phyloP scores from a whole-genome alignment of 257 asterid species.

The Capsicum pubescens region DNA sequence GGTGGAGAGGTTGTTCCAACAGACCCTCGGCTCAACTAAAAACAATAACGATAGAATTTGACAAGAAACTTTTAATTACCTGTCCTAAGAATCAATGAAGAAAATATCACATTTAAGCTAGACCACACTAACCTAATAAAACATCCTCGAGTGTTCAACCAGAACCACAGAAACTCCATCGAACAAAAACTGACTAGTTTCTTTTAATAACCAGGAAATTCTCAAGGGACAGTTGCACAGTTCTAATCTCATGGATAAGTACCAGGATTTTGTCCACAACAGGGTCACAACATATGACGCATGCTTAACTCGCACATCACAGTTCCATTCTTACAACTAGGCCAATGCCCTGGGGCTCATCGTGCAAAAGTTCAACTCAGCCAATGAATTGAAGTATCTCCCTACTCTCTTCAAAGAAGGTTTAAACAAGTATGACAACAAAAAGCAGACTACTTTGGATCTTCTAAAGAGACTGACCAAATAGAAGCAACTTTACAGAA shows the following conservation, averaged over 20 bases:
- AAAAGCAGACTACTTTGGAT: neutral
- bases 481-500: neutral
- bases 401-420: constrained; percentile 5
- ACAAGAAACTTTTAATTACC: too few species aligned
- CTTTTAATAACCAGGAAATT: neutral
- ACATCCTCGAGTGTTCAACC: neutral
- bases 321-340: neutral
- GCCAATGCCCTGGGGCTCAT: neutral
- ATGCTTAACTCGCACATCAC: neutral
- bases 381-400: constrained; percentile 10
- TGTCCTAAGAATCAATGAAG: too few species aligned
- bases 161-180: neutral
- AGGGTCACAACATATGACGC: neutral
- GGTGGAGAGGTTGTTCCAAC: too few species aligned
- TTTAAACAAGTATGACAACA: neutral
- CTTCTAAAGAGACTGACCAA: neutral
- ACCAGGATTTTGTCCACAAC: neutral
- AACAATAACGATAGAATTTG: too few species aligned
- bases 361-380: neutral
- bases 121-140: neutral
- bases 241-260: neutral
- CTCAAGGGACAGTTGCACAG: neutral
- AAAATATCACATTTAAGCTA: neutral
- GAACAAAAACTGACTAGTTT: neutral
- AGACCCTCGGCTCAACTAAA: too few species aligned